Evolutionary conservation across 169 alveolate genomes (phyloP).

Genomic region (Perkinsus olseni): DNA sequence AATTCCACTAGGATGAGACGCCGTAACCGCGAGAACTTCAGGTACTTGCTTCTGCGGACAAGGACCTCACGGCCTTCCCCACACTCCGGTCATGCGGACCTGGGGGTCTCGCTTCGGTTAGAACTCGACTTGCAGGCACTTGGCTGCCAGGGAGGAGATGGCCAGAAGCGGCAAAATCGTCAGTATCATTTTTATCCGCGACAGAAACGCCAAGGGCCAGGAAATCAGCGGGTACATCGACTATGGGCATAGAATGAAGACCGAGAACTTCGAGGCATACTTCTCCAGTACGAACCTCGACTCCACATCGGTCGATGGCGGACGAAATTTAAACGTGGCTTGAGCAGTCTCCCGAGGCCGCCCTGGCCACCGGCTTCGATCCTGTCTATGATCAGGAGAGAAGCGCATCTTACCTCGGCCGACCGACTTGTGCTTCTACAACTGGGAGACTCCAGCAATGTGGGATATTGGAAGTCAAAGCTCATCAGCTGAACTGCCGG

Average conservation of each 20-base stretch:
- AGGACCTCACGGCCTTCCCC: slow-evolving; percentile 45
- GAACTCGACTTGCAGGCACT: slow-evolving; percentile 19
- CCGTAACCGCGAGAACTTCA: slow-evolving; percentile 46
- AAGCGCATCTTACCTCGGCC: slow-evolving; percentile 60
- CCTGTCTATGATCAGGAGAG: slow-evolving; percentile 16
- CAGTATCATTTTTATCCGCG: slow-evolving; percentile 78
- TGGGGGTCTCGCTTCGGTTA: not conserved
- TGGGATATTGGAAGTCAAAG: not conserved
- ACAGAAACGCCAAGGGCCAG: slow-evolving; percentile 55
- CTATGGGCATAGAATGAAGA: slow-evolving; percentile 74
- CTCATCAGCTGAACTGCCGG: not conserved
- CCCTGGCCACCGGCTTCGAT: not conserved
- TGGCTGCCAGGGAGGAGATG: slow-evolving; percentile 68
- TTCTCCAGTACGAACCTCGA: slow-evolving; percentile 30
- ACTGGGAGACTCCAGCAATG: slow-evolving; percentile 76
- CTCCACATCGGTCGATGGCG: not conserved
- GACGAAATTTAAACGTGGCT: not conserved
- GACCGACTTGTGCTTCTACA: slow-evolving; percentile 71
- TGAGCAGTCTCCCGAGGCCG: not conserved
- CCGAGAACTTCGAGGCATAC: slow-evolving; percentile 68
- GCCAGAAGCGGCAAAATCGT: slow-evolving; percentile 73
- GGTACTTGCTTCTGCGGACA: slow-evolving; percentile 42
- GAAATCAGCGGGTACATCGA: slow-evolving; percentile 79
- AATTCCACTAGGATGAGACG: slow-evolving; percentile 11
- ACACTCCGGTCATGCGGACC: slow-evolving; percentile 33